A percentile compares a stretch with the other conserved stretches of the same genome.
Evolutionary conservation across 805 yeast genomes (phyloP).

Genomic region (Starmera dryadoides): DNA sequence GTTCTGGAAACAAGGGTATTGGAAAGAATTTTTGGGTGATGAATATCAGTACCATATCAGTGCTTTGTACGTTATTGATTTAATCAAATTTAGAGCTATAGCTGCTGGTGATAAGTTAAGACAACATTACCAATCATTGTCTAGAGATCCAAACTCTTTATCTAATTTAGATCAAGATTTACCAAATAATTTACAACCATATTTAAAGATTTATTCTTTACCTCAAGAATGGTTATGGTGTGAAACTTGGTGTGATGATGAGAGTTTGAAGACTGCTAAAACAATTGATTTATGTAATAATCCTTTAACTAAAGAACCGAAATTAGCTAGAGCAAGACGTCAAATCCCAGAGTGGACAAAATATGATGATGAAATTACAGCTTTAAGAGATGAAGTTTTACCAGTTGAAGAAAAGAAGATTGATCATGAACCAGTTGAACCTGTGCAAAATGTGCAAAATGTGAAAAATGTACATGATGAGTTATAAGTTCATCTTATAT

Average conservation of each 20-base stretch:
- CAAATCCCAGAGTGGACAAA: conserved; percentile 72
- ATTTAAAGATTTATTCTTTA: conserved; percentile 60
- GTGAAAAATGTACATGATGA: too few relatives aligned
- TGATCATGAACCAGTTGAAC: neutral
- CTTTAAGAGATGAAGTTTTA: conserved; percentile 16
- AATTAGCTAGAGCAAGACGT: conserved; percentile 66
- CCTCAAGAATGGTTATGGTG: conserved; percentile 91
- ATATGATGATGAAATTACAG: conserved; percentile 50
- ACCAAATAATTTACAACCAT: conserved; percentile 77
- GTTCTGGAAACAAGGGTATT: conserved; percentile 92
- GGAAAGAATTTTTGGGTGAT: conserved; percentile 58
- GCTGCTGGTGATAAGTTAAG: conserved; percentile 78
- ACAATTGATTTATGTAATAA: conserved; percentile 82
- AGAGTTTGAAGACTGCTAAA: conserved; percentile 51
- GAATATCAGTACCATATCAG: conserved; percentile 63
- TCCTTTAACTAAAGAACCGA: conserved; percentile 75
- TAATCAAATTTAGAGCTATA: conserved; percentile 52
- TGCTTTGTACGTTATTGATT: conserved; percentile 78
- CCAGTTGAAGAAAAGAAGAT: neutral
- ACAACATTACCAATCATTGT: conserved; percentile 74
- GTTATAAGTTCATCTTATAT: too few relatives aligned
- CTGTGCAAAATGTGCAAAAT: neutral
- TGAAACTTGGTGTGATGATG: conserved; percentile 85
- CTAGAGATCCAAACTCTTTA: conserved; percentile 73
- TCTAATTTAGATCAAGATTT: conserved; percentile 87